These are phyloP conservation scores for Actinidia chinensis DNA, from an alignment of 179 eudicot species.

Conservation along the genomic window DNA sequence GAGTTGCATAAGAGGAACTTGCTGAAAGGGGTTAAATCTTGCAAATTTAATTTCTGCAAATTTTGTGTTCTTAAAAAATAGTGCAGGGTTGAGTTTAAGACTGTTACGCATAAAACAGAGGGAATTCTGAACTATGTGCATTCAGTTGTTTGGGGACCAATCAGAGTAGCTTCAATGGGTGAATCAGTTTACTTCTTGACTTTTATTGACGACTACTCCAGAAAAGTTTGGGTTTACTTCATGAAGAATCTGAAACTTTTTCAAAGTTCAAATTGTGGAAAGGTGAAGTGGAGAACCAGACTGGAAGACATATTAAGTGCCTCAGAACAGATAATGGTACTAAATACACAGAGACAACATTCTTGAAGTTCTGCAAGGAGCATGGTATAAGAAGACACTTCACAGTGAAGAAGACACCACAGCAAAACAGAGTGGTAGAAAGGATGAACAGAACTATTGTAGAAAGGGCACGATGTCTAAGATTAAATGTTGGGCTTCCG, in stretches of 20 bases:
- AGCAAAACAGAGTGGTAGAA: neutral
- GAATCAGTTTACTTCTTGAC: neutral
- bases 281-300: neutral
- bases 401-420: neutral
- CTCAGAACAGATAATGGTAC: too few species aligned
- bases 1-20: neutral
- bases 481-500: neutral
- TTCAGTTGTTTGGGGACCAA: neutral
- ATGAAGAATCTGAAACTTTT: neutral
- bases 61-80: neutral
- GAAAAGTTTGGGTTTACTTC: neutral
- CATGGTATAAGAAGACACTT: neutral
- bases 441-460: neutral
- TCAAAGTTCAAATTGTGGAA: neutral
- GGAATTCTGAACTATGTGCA: neutral
- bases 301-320: too few species aligned
- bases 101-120: neutral
- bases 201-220: neutral
- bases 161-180: neutral
- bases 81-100: neutral
- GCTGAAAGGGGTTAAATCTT: neutral
- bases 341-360: neutral
- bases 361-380: neutral
- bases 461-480: neutral
- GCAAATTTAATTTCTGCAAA: neutral